These are phyloP conservation scores for Senecio squalidus DNA, from an alignment of 140 eudicot species.

Conservation along the genomic window DNA sequence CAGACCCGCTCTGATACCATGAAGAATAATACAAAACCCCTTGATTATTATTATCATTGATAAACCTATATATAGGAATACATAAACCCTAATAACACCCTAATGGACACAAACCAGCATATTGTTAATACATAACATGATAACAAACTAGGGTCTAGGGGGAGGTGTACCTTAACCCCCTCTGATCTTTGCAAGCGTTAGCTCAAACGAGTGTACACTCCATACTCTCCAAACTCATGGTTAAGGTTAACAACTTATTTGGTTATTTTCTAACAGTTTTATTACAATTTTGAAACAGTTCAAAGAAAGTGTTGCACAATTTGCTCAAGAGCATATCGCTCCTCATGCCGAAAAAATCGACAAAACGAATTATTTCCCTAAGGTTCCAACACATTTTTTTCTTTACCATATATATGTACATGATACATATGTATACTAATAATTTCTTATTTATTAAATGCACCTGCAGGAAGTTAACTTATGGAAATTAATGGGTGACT, in stretches of 20 bases:
- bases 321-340: conserved; percentile 95
- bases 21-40: too few species aligned
- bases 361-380: conserved; percentile 64
- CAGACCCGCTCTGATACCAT: too few species aligned
- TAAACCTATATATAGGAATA: too few species aligned
- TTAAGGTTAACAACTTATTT: background rate
- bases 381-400: conserved; percentile 39
- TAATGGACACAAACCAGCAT: too few species aligned
- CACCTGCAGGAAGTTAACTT: conserved; percentile 65
- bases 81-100: too few species aligned
- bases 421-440: background rate
- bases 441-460: conserved; percentile 5
- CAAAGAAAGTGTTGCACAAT: conserved; percentile 88
- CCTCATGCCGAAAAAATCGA: conserved; percentile 87
- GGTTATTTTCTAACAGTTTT: conserved; percentile 6
- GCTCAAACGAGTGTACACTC: too few species aligned
- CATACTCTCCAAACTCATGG: too few species aligned
- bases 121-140: too few species aligned
- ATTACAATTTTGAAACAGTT: conserved; percentile 53
- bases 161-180: too few species aligned
- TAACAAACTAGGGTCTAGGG: too few species aligned
- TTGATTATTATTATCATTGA: too few species aligned
- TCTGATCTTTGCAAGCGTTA: too few species aligned
- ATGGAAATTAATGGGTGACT: conserved; percentile 98
- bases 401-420: background rate